Percentiles rank a stretch among this genome's conserved stretches.
phyloP scores from a whole-genome alignment of 2,329 filamentous ascomycete genomes.

The Keithomyces neogunnii region DNA sequence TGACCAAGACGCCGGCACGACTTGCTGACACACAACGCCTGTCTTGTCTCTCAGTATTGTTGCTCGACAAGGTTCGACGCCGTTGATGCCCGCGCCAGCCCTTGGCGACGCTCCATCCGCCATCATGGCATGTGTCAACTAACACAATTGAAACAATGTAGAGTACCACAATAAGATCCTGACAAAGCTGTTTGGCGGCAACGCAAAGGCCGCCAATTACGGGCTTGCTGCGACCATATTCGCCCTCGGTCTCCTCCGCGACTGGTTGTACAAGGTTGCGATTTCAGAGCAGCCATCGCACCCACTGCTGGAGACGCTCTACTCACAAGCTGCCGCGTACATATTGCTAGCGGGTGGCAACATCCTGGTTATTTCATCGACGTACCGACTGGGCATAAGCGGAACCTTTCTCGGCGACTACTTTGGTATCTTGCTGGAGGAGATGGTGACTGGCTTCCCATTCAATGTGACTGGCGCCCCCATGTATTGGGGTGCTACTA shows the following conservation, averaged over 20 bases:
- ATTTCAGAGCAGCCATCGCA: slow-evolving; percentile 68
- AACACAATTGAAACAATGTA: slow-evolving; percentile 24
- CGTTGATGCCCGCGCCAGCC: background rate
- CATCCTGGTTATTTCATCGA: slow-evolving; percentile 76
- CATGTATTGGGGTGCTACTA: slow-evolving; percentile 93
- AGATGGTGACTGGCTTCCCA: slow-evolving; percentile 88
- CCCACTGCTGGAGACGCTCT: slow-evolving; percentile 56
- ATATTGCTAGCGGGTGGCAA: slow-evolving; percentile 70
- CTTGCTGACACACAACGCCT: slow-evolving; percentile 1
- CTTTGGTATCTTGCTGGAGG: slow-evolving; percentile 96
- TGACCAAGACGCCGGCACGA: background rate
- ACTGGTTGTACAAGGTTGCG: slow-evolving; percentile 78
- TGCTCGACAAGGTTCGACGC: slow-evolving; percentile 61
- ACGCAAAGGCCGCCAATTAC: slow-evolving; percentile 76
- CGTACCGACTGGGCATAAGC: slow-evolving; percentile 86
- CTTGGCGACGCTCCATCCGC: slow-evolving; percentile 9
- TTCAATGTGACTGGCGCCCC: slow-evolving; percentile 87
- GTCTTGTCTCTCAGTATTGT: slow-evolving; percentile 51
- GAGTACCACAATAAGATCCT: slow-evolving; percentile 89
- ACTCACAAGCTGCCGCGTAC: slow-evolving; percentile 56
- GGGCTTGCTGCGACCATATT: slow-evolving; percentile 84
- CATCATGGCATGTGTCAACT: slow-evolving; percentile 11
- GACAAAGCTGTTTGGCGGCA: slow-evolving; percentile 77
- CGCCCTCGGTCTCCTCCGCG: slow-evolving; percentile 79
- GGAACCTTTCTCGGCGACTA: slow-evolving; percentile 98